phyloP scores from a whole-genome alignment of 805 yeast species.

The Wickerhamiella galacta region DNA sequence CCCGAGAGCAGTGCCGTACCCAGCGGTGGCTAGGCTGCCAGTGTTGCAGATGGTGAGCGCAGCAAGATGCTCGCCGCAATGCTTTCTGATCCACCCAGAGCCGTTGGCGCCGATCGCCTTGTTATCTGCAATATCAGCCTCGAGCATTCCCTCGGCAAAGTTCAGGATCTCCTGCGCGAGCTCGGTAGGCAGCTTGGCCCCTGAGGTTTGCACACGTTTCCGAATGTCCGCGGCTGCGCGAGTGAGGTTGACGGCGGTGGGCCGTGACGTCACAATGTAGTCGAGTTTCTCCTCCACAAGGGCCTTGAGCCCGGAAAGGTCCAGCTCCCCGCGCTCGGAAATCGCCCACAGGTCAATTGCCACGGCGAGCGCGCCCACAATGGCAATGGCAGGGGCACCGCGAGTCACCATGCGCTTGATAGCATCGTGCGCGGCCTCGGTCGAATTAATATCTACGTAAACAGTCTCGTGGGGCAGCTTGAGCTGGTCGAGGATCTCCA shows the following conservation, averaged over 20 bases:
- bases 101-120: slow-evolving; percentile 68
- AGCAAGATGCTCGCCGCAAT: slow-evolving; percentile 40
- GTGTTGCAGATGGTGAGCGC: slow-evolving; percentile 90
- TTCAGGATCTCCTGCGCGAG: slow-evolving; percentile 23
- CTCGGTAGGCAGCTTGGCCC: slow-evolving; percentile 12
- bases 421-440: slow-evolving; percentile 67
- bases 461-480: slow-evolving; percentile 62
- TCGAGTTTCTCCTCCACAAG: slow-evolving; percentile 34
- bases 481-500: slow-evolving; percentile 66
- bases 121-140: slow-evolving; percentile 68
- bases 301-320: slow-evolving; percentile 3
- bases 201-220: slow-evolving; percentile 14
- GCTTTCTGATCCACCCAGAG: slow-evolving; percentile 40
- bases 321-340: slow-evolving; percentile 9
- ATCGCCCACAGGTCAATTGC: slow-evolving; percentile 44
- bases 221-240: slow-evolving; percentile 50
- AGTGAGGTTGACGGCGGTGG: slow-evolving; percentile 86
- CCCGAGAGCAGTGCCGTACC: slow-evolving; percentile 94
- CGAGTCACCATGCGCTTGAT: slow-evolving; percentile 85
- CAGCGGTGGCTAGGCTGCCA: slow-evolving; percentile 92
- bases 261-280: slow-evolving; percentile 60
- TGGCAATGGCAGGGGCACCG: slow-evolving; percentile 98
- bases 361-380: slow-evolving; percentile 75
- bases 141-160: slow-evolving; percentile 35
- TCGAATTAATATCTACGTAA: slow-evolving; percentile 43